These are phyloP conservation scores for Aureobasidium musti DNA, from an alignment of 2,329 filamentous ascomycete species.

Conservation along the genomic window DNA sequence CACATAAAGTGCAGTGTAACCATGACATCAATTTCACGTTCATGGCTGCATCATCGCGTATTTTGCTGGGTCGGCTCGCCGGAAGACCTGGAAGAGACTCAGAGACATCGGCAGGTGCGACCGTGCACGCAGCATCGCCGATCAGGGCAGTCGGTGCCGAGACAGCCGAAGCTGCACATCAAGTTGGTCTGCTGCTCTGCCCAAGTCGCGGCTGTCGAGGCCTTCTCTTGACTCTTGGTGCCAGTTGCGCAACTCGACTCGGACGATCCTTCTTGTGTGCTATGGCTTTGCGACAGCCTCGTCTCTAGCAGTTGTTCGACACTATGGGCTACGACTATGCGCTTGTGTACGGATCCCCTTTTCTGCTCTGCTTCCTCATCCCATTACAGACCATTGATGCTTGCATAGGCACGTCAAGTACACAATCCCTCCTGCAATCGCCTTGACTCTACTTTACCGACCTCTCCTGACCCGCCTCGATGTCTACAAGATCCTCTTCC, in stretches of 20 bases:
- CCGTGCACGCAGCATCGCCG: slow-evolving; percentile 6
- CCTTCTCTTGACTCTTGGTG: background rate
- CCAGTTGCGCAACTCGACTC: background rate
- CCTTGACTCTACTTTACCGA: slow-evolving; percentile 60
- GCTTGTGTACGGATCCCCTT: slow-evolving; percentile 55
- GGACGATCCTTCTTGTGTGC: background rate
- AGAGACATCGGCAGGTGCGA: background rate
- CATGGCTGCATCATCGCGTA: background rate
- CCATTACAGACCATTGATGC: slow-evolving; percentile 19
- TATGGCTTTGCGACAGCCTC: slow-evolving; percentile 18
- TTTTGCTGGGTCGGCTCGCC: background rate
- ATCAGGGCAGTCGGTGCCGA: slow-evolving; percentile 9
- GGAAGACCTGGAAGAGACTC: background rate
- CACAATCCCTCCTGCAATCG: slow-evolving; percentile 64
- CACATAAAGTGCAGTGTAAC: slow-evolving; percentile 15
- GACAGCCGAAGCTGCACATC: background rate
- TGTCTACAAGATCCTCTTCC: slow-evolving; percentile 61
- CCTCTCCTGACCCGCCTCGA: slow-evolving; percentile 65
- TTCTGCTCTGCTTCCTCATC: slow-evolving; percentile 9
- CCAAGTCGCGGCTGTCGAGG: background rate
- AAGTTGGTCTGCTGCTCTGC: background rate
- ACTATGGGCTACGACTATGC: slow-evolving; percentile 64
- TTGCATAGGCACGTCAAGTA: slow-evolving; percentile 62
- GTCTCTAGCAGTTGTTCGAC: slow-evolving; percentile 5
- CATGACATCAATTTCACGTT: slow-evolving; percentile 3